Conservation (phyloP, 352 stramenopile species). For the Globisporangium canariense region DNA sequence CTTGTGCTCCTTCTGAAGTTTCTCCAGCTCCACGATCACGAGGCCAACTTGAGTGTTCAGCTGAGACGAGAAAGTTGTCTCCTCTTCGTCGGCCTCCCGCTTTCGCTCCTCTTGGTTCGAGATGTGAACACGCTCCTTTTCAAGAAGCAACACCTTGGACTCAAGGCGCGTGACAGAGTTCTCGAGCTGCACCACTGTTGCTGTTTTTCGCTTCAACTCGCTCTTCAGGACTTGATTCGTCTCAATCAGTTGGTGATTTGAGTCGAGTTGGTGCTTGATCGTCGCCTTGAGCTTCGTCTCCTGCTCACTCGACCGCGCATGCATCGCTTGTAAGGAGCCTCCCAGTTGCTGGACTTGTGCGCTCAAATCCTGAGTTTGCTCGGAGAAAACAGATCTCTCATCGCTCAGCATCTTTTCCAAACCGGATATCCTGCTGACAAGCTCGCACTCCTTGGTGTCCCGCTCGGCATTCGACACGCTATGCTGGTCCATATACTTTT, state of each 20-base stretch:
- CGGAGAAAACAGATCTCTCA: neutral
- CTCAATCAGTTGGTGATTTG: conserved; percentile 38
- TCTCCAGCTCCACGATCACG: conserved; percentile 42
- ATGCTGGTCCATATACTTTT: conserved; percentile 21
- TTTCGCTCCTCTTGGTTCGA: conserved; percentile 32
- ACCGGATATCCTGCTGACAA: neutral
- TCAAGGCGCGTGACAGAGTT: conserved; percentile 33
- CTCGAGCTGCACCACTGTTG: conserved; percentile 26
- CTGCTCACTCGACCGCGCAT: conserved; percentile 24
- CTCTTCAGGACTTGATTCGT: conserved; percentile 38
- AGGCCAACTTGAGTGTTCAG: conserved; percentile 41
- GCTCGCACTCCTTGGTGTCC: conserved; percentile 17
- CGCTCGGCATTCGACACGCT: conserved; percentile 35
- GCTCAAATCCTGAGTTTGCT: conserved; percentile 4
- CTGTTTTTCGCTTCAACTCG: conserved; percentile 26
- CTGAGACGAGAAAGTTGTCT: conserved; percentile 30
- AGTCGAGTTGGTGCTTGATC: conserved; percentile 36
- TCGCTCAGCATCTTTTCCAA: conserved; percentile 1
- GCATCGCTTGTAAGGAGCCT: conserved; percentile 16
- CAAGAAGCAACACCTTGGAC: conserved; percentile 42
- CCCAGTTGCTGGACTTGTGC: conserved; percentile 17
- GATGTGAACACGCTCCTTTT: conserved; percentile 45
- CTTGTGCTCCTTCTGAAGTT: conserved; percentile 41
- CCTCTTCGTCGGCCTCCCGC: conserved; percentile 26
- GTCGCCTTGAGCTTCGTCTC: conserved; percentile 31